Evolutionary conservation across 805 yeast genomes (phyloP), one percentile per base, ranked within the genome.

Genomic region (Metschnikowia kunwiensis): DNA sequence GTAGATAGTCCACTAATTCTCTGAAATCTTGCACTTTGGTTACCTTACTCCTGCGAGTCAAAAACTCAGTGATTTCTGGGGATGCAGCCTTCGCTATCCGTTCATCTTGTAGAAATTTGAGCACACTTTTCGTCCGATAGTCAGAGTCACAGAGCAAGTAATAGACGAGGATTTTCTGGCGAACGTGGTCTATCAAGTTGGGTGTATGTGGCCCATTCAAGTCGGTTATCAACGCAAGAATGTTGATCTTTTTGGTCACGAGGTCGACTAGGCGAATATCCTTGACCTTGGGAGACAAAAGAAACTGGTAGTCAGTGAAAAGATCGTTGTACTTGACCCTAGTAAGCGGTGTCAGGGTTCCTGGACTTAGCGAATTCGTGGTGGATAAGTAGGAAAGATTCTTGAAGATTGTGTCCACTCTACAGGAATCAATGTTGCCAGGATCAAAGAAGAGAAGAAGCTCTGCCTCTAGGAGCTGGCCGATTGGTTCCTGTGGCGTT

Each of bases 91-190:
- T 18, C 25, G 30, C 23, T 14, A 28, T n/a, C 7, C 24, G 20
- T 17, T 38, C 47, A n/a, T 38, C 46, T 7, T 17, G 14, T n/a
- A 47, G 42, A 39, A 50, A 60, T 17, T 37, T 44, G 12, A 48
- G 28, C 8, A 63, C 47, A 17, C 56, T 56, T 17, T 43, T 36
- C 30, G 55, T 61, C 29, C 69, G 50, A 38, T 59, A 64, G 41
- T 65, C 70, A 21, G 59, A 51, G 24, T 58, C 59, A 13, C 64
- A 52, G 5, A 64, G 42, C n/a, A 65, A 32, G 31, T 54, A 52
- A 21, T 54, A 52, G 18, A 61, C 57, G 30, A 64, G 40, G 15
- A 63, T 55, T 42, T 67, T 67, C 16, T 45, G 28, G 21, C 51
- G 44, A 18, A 63, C 26, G 14, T 34, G 33, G 22, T 9, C 28